These are phyloP conservation scores for Hypoxylon lenormandii DNA, from an alignment of 495 filamentous ascomycete genomes.

Conservation along the genomic window DNA sequence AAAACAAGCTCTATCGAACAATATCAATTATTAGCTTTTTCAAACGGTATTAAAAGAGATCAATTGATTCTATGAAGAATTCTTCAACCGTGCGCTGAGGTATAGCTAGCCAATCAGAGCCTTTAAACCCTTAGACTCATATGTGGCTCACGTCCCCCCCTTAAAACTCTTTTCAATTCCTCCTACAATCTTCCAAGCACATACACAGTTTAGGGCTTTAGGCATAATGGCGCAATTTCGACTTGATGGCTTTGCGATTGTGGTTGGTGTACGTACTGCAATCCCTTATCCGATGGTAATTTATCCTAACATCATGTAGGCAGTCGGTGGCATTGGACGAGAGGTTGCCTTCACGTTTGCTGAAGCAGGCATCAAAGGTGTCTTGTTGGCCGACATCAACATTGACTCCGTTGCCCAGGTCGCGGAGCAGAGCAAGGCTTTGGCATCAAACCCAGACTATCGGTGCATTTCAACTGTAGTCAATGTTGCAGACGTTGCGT, in stretches of 20 bases:
- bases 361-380: conserved; percentile 47
- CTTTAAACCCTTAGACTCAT: no score
- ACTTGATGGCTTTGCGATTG: not conserved
- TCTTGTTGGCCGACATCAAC: conserved; percentile 56
- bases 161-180: conserved; percentile 5
- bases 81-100: no score
- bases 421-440: conserved; percentile 43
- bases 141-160: no score
- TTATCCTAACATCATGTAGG: conserved; percentile 8
- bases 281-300: not conserved
- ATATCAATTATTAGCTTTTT: no score
- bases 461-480: conserved; percentile 36
- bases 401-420: conserved; percentile 34
- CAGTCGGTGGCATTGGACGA: conserved; percentile 50
- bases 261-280: conserved; percentile 4
- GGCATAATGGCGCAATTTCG: conserved; percentile 6
- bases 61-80: no score
- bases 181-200: not conserved
- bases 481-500: conserved; percentile 55
- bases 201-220: not conserved
- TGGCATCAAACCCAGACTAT: conserved; percentile 43
- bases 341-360: conserved; percentile 52
- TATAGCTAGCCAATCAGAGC: no score
- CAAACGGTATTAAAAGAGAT: no score
- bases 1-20: no score